Evolutionary conservation across 2,329 filamentous ascomycete species (phyloP).

Genomic region (Sporothrix brunneoviolacea): DNA sequence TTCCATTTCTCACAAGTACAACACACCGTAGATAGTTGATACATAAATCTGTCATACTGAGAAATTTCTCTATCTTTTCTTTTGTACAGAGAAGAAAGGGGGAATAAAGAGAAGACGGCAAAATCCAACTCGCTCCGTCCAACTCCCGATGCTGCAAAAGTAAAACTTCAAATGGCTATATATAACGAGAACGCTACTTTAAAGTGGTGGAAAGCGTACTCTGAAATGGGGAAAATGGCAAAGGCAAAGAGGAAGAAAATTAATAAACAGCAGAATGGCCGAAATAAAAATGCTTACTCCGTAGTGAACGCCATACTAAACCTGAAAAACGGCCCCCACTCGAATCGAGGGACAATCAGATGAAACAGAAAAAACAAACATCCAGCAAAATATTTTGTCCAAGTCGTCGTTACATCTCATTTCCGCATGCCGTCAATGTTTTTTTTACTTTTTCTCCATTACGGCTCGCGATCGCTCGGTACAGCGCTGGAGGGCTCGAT

Average conservation of each 20-base stretch:
- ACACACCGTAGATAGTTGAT: too few relatives aligned
- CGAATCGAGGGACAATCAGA: too few relatives aligned
- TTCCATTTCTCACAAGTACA: too few relatives aligned
- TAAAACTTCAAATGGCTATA: too few relatives aligned
- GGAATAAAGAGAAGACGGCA: not conserved
- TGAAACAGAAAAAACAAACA: not conserved
- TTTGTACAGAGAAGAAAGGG: not conserved
- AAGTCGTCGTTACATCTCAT: not conserved
- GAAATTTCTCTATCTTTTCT: not conserved
- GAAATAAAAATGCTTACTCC: not conserved
- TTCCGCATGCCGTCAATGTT: not conserved
- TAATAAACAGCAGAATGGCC: not conserved
- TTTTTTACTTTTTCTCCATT: not conserved
- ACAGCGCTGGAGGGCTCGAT: constrained; percentile 46
- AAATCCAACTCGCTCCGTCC: too few relatives aligned
- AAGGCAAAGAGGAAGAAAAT: not conserved
- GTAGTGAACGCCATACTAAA: constrained; percentile 2
- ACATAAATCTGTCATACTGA: too few relatives aligned
- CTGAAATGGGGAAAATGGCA: too few relatives aligned
- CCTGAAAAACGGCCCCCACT: not conserved
- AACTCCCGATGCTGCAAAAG: too few relatives aligned
- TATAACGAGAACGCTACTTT: too few relatives aligned
- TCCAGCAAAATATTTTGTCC: not conserved
- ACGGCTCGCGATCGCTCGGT: constrained; percentile 20
- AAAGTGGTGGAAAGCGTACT: too few relatives aligned